Conservation (phyloP, 139 green algal species). For the Limnomonas spitsbergensis region DNA sequence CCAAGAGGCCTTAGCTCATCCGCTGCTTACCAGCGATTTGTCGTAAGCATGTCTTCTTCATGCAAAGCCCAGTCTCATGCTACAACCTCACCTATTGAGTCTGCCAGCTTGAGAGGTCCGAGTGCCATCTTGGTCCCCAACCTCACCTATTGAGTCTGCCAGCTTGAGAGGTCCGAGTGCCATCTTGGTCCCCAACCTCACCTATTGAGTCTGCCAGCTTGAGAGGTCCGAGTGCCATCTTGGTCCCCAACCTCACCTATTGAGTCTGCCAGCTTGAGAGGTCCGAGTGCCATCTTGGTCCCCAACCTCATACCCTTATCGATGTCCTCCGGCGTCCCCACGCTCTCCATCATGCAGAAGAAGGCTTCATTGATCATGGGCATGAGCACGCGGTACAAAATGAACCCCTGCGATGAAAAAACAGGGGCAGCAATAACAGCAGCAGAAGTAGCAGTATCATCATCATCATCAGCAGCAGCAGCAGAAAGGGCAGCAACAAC, state of each 20-base stretch:
- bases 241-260: constrained; percentile 75
- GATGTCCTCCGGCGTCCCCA: constrained; percentile 79
- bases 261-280: constrained; percentile 71
- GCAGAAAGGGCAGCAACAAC: too few species aligned
- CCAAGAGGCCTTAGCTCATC: too few species aligned
- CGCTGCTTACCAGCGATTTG: too few species aligned
- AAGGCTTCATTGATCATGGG: constrained; percentile 92
- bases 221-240: too few species aligned
- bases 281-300: constrained; percentile 81
- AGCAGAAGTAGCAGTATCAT: too few species aligned
- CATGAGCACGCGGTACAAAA: constrained; percentile 95
- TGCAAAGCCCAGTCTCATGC: background rate
- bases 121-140: too few species aligned
- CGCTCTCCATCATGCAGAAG: constrained; percentile 48
- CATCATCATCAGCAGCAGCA: too few species aligned
- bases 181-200: constrained; percentile 81
- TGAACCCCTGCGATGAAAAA: constrained; percentile 24
- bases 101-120: background rate
- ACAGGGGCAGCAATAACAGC: too few species aligned
- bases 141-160: constrained; percentile 79
- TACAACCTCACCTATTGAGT: background rate
- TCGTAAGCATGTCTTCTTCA: too few species aligned
- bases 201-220: constrained; percentile 75
- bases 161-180: constrained; percentile 75
- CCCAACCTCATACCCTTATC: constrained; percentile 78